Evolutionary conservation across 768 basidiomycete genomes (phyloP), one percentile per base, ranked within the genome.

Genomic region (Boletus coccyginus): DNA sequence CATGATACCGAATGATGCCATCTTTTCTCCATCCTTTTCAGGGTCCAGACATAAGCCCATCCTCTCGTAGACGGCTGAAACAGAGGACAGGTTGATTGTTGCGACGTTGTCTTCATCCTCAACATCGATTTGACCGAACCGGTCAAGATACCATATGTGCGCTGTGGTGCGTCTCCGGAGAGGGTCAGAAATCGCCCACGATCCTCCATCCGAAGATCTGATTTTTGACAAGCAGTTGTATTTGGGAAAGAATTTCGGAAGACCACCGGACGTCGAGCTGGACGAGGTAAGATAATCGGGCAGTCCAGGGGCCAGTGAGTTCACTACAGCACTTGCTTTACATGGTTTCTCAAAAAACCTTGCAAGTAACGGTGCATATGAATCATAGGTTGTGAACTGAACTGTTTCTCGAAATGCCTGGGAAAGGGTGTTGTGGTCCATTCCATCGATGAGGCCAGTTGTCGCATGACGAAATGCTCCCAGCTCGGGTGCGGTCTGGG

Each of bases 281-380:
- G 65, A 67, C 29, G n/a, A 24, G 9, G 19, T 40, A 3, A 66
- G 50, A 27, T 19, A 65, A 42, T 65, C 60, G 16, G 65, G 66
- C 2, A 66, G 7, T 32, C 65, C 66, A 0, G 60, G 63, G 2
- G 63, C 49, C 32, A 65, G 50, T 7, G 60, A 33, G 32, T 66
- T 19, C 24, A 33, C 32, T 24, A 65, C 11, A 5, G 19, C 47
- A 10, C 35, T 44, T 7, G 33, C 50, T 45, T 36, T 57, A 17
- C 52, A 57, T 2, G 60, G 55, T 27, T 24, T 53, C 8, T 62
- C 46, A 2, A 36, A 45, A 42, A 57, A 47, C 36, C 33, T 52
- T 10, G 60, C 36, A 10, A 64, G 7, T n/a, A 59, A 56, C 3
- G 65, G 62, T 9, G 45, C 41, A 14, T 64, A 67, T 10, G 59